phyloP scores from a whole-genome alignment of 495 filamentous ascomycete genomes.

The Lineolata rhizophorae region DNA sequence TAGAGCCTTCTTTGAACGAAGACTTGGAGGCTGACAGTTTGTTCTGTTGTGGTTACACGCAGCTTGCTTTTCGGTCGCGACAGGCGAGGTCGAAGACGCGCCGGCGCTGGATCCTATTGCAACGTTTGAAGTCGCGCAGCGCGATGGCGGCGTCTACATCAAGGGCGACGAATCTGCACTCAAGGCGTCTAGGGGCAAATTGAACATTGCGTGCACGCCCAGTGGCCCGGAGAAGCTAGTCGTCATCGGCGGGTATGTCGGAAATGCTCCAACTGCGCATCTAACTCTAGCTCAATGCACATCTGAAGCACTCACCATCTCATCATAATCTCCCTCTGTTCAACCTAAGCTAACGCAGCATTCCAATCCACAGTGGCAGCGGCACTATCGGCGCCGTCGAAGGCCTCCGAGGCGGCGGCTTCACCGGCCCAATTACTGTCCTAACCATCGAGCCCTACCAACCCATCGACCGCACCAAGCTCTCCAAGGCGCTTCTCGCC shows the following conservation, averaged over 20 bases:
- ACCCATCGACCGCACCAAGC: conserved; percentile 83
- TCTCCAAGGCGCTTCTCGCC: conserved; percentile 83
- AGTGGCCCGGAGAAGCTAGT: conserved; percentile 48
- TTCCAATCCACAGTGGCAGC: conserved; percentile 37
- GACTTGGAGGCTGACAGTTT: too few relatives aligned
- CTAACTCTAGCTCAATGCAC: too few relatives aligned
- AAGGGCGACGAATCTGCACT: conserved; percentile 60
- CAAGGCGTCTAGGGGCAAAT: conserved; percentile 47
- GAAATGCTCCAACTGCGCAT: neutral
- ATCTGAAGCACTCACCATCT: too few relatives aligned
- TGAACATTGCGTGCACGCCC: conserved; percentile 50
- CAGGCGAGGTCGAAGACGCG: conserved; percentile 89
- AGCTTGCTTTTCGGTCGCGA: conserved; percentile 80
- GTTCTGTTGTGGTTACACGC: neutral
- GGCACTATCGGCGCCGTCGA: conserved; percentile 64
- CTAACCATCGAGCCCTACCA: conserved; percentile 66
- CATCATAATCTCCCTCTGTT: too few relatives aligned
- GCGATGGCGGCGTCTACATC: conserved; percentile 65
- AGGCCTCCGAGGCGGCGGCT: conserved; percentile 59
- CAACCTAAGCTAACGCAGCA: too few relatives aligned
- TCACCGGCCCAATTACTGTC: conserved; percentile 59
- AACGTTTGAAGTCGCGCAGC: conserved; percentile 59
- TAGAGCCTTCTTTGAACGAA: too few relatives aligned
- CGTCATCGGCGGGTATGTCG: conserved; percentile 56
- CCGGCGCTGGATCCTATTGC: conserved; percentile 66